A percentile compares a stretch with the other conserved stretches of the same genome.
These are phyloP conservation scores for Fusarium continuum DNA, from an alignment of 2,329 filamentous ascomycete species.

Conservation along the genomic window DNA sequence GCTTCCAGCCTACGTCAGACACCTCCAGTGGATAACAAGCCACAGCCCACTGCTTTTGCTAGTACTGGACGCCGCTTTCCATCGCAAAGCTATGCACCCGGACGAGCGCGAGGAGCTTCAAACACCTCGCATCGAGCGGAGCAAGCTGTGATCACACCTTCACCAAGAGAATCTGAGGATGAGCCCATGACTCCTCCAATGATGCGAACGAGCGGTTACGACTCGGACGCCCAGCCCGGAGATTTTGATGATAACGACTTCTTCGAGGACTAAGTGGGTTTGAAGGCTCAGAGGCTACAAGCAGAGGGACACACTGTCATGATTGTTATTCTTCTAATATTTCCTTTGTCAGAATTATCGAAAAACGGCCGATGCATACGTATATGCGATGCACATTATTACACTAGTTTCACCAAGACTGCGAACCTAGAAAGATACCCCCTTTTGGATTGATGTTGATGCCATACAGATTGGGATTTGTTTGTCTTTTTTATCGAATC, in stretches of 20 bases:
- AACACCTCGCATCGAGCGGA: conserved; percentile 43
- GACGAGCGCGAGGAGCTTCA: conserved; percentile 44
- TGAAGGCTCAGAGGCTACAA: not conserved
- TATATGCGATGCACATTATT: conserved; percentile 40
- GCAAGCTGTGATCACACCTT: conserved; percentile 46
- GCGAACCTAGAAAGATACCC: conserved; percentile 55
- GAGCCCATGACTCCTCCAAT: conserved; percentile 68
- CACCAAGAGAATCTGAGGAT: conserved; percentile 49
- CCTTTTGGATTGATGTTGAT: conserved; percentile 49
- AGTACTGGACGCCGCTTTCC: conserved; percentile 68
- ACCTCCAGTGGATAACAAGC: conserved; percentile 53
- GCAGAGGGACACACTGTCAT: conserved; percentile 11
- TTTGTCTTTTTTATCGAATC: conserved; percentile 10
- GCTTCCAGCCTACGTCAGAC: conserved; percentile 75
- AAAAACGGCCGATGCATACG: conserved; percentile 39
- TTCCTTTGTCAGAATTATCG: conserved; percentile 44
- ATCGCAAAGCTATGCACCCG: conserved; percentile 50
- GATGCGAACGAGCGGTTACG: conserved; percentile 67
- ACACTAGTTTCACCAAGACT: conserved; percentile 44
- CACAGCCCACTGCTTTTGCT: conserved; percentile 69
- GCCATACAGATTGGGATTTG: conserved; percentile 42
- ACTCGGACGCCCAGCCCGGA: conserved; percentile 67
- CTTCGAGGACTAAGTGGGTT: conserved; percentile 56
- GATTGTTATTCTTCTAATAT: conserved; percentile 18
- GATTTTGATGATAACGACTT: conserved; percentile 69